Base-by-base conservation (phyloP, 345 rosid genomes). In the Aquilaria yunnanensis region DNA sequence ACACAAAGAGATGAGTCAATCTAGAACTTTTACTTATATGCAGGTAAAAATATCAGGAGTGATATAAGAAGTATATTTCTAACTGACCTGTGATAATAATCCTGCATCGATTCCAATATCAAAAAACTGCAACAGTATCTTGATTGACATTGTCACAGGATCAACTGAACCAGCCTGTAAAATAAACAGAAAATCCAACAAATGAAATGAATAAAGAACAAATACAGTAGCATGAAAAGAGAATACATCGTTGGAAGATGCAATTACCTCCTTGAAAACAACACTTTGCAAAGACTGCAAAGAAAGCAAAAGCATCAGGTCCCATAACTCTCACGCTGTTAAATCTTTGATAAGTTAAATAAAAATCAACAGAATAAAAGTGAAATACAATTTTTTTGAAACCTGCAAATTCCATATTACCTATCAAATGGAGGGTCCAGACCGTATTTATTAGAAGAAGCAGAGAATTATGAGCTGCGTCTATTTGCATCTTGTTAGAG, bases 271-370 rank as follows among this genome's bases (percentile, higher is more conserved):
- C 81, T 90, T 93, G 87, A 93, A 93, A 55, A 93, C 88, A 67
- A 90, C 96, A 65, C 97, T 93, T 75, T 93, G 98, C 67, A 93
- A 74, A 75, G 98, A 90, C 98, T 93, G 96, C 88, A 79, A 51
- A 68, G 13, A 9, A 57, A 65, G 54, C 64, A 66, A 74, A 54
- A 56, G 54, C 57, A 60, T 78, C 53, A 77, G 71, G 64, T 49
- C 71, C 31, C 59, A 54, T 29, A 34, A 54, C 33, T 50, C 47
- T 13, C 58, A 67, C 14, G 16, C 37, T 57, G 59, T 56, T 61
- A 59, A 57, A 53, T 33, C 59, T 32, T 37, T 43, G 58, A 29
- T 49, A 5, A 6, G 29, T 51, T 5, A 11, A 14, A 14, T 10
- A 54, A 54, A 55, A 3, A 32, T 33, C 16, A 14, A 16, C 29